Evolutionary conservation across 1,284 basidiomycete genomes (phyloP), one percentile per base, ranked within the genome.

Genomic region (Meira nashicola): DNA sequence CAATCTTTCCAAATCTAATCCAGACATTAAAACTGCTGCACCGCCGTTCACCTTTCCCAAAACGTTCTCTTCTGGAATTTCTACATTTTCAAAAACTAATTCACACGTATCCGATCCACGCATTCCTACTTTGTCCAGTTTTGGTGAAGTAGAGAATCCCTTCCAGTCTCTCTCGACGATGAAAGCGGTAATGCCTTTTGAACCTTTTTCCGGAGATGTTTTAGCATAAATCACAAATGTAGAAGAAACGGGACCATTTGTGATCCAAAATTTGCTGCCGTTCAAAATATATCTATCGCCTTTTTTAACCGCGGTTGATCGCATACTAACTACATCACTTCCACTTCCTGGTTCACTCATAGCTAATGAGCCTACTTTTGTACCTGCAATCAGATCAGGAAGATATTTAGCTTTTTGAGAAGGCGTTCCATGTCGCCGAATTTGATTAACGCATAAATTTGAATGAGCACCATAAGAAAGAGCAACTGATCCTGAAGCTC

Each of bases 111-210:
- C 92, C 59, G 88, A 90, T 43, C 93, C 93, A 63, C 93, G 83
- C 92, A 96, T 96, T 68, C 92, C 92, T 71, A 96, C 86, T 79
- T 96, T 96, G 81, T 96, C 92, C 19, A 96, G 82, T 71, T 92
- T 92, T 66, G 88, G 89, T 67, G 89, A 87, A 1, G 89, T 89
- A 14, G 89, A 89, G 80, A 96, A 96, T 5, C 93, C 93, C 39
- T 84, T 79, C 78, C 86, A 89, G 1, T 80, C 85, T 43, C 84
- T 86, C 80, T 95, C 91, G 60, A 96, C 82, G 65, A 96, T 86
- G 80, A 96, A 96, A 0, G 92, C 86, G 0, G 92, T 95, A 67
- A 96, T 92, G 15, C 92, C 91, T 78, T 90, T 93, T 23, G 88
- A 88, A 10, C 85, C 86, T 71, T 83, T 85, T 55, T 86, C 84